Conservation (phyloP, 129 eudicot species). For the Deinandra increscens region DNA sequence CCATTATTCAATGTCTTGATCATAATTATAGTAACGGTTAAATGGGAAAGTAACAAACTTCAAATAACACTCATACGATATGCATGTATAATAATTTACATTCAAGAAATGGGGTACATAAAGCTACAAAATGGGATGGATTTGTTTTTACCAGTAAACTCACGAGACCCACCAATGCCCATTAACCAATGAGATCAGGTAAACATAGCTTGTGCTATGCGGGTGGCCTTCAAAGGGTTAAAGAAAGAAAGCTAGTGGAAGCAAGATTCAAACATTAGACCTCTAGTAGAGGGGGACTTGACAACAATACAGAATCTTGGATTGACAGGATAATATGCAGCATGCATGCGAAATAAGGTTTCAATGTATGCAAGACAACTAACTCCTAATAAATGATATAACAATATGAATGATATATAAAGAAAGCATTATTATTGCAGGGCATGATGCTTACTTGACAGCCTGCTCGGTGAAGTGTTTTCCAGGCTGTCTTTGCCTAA, state of each 20-base stretch:
- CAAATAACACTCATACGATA: not conserved
- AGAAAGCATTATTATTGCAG: not conserved
- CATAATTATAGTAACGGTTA: not conserved
- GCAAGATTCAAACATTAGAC: no score
- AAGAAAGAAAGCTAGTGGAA: no score
- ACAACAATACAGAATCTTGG: not conserved
- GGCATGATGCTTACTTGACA: not conserved
- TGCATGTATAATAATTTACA: not conserved
- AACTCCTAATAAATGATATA: not conserved
- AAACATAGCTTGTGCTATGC: no score
- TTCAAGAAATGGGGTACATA: not conserved
- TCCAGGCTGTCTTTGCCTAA: not conserved
- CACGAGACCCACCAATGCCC: no score
- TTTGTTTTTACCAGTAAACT: no score
- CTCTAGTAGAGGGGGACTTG: not conserved
- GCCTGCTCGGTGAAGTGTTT: constrained; percentile 3
- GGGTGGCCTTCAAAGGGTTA: no score
- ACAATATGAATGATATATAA: not conserved
- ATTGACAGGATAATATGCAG: not conserved
- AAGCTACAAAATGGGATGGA: not conserved
- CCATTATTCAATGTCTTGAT: not conserved
- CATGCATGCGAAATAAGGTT: not conserved
- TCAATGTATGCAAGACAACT: not conserved
- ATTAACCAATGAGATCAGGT: no score
- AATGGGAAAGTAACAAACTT: not conserved